These are phyloP conservation scores for Pyrus bretschneideri DNA, from an alignment of 306 rosid genomes.

Conservation along the genomic window DNA sequence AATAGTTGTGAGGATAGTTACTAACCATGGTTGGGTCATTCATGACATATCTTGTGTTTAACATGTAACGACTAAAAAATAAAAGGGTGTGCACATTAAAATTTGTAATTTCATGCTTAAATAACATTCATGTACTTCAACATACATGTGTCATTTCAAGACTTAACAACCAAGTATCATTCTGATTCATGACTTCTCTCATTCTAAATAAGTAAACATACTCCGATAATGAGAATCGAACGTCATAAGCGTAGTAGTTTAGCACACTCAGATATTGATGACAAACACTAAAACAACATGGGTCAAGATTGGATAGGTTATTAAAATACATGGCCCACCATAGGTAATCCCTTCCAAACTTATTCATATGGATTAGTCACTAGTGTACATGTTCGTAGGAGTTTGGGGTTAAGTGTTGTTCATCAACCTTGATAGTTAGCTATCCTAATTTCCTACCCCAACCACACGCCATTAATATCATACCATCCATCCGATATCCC, in stretches of 20 bases:
- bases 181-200: no score
- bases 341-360: constrained; percentile 5
- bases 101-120: no score
- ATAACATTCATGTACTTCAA: no score
- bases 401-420: constrained; percentile 4
- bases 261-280: no score
- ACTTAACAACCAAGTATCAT: no score
- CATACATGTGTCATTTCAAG: no score
- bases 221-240: no score
- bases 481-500: constrained; percentile 10
- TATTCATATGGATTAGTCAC: not conserved
- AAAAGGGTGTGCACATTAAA: not conserved
- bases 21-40: no score
- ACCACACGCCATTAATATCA: constrained; percentile 45
- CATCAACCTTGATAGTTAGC: constrained; percentile 31
- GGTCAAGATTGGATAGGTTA: not conserved
- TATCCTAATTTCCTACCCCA: constrained; percentile 76
- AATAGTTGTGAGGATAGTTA: no score
- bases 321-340: constrained; percentile 3
- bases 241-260: no score
- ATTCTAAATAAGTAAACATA: not conserved
- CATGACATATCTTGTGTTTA: not conserved
- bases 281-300: not conserved
- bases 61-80: not conserved
- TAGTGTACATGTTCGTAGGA: no score